Base-by-base conservation (phyloP, 2,329 filamentous ascomycete genomes). In the Tolypocladium endophyticum region DNA sequence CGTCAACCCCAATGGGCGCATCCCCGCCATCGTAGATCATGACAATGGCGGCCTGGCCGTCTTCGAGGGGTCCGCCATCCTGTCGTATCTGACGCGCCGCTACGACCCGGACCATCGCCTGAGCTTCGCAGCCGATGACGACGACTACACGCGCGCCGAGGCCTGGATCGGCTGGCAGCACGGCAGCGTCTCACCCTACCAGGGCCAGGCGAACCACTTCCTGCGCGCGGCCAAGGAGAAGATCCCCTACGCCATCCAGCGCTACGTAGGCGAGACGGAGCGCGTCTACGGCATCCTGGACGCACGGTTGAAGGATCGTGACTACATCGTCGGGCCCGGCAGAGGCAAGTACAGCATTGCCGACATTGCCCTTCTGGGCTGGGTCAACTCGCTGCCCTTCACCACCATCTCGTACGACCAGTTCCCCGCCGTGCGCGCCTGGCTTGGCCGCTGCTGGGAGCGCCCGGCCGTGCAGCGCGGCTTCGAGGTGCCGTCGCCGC, bases 201-300 rank as follows among this genome's bases (percentile, higher is more conserved):
- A 91, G 71, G 88, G 85, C 30, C 88, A 92, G 70, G 85, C 87
- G 61, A 87, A 88, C 72, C 87, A 92, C 74, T 92, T 92, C 76
- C 71, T 77, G 58, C 80, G 83, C 47, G 86, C 87, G 66, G 83
- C 87, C 4, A 83, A 86, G 50, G 86, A 90, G 67, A 81, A 81
- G 68, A 87, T 90, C 67, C 79, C 85, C 56, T 92, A 91, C 71
- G 85, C 81, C 56, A 81, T 88, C 20, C 86, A 88, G 68, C 83
- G 89, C 47, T 93, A 92, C 72, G 78, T 87, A 58, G 90, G 88
- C 67, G 90, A 93, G 77, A 84, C 86, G 1, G 81, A 88, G 64
- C 83, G 90, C 3, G 79, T 93, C 1, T 92, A 92, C 73, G 81
- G 86, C 30, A 78, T 92, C 25, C 79, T 93, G 1, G 81, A 93